Evolutionary conservation across 805 yeast species (phyloP), one percentile per base, ranked within the genome.

Genomic region (Candida rishiriensis): DNA sequence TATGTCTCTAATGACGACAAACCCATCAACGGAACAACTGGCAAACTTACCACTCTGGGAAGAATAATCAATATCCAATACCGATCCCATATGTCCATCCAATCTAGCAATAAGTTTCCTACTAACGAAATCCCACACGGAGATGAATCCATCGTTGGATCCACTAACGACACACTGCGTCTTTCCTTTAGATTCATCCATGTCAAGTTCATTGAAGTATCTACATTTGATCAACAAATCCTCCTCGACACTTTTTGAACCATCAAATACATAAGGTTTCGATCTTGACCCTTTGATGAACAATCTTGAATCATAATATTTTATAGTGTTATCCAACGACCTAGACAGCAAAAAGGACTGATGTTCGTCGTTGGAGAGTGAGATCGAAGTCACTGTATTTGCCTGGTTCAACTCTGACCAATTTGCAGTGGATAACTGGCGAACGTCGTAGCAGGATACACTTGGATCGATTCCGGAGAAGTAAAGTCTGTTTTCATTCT

Each of bases 401-500:
- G 63, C 55, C 42, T 79, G 76, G 17, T 42, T 52, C 40, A 70
- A 52, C 54, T 76, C 63, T 42, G 57, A 62, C 78, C 83, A 81
- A 9, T 73, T 36, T 0, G 76, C 71, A 6, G 52, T 46, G 1
- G 64, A 63, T 5, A 66, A 44, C 3, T 68, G 60, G 42, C 88
- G 61, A 8, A 77, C 39, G 54, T 87, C 95, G 65, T 75, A 82
- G 2, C 79, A 82, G 35, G 65, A 56, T 0, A 87, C 71, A 0
- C 70, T 65, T 1, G 88, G 83, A 50, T 87, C 91, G 3, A 87
- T 75, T 0, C 95, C 95, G 0, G 83, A 68, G 5, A 78, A 69
- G 51, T 70, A 86, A 3, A 83, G 53, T 12, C 66, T 61, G 13
- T 64, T 59, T 1, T 76, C 79, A 35, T 62, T 61, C 3, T 58